A percentile compares a stretch with the other conserved stretches of the same genome.
Conservation (phyloP, 2,329 filamentous ascomycete genomes). For the Trichoderma sp. region DNA sequence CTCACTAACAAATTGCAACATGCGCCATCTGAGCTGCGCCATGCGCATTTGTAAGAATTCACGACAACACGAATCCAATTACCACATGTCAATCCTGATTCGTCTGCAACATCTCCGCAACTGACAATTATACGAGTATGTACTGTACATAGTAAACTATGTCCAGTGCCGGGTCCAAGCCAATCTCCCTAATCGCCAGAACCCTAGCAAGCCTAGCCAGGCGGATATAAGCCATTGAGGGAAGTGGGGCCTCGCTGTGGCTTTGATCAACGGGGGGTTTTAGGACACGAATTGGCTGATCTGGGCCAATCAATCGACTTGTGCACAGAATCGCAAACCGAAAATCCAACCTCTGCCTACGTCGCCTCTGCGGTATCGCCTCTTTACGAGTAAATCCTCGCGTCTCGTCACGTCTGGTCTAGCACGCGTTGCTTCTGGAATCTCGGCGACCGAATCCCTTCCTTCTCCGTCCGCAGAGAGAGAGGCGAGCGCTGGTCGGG, state of each 20-base stretch:
- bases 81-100: background rate
- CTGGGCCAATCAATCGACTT: slow-evolving; percentile 17
- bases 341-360: slow-evolving; percentile 4
- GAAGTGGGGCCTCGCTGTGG: slow-evolving; percentile 15
- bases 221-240: background rate
- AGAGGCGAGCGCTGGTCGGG: background rate
- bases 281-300: slow-evolving; percentile 21
- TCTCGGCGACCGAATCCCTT: background rate
- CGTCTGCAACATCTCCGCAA: background rate
- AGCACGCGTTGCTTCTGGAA: background rate
- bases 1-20: background rate
- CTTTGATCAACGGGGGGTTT: slow-evolving; percentile 2
- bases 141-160: too few relatives aligned
- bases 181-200: background rate
- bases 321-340: slow-evolving; percentile 17
- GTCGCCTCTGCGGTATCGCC: background rate
- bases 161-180: background rate
- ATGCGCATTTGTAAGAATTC: background rate
- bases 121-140: background rate
- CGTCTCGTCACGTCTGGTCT: background rate
- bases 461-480: background rate
- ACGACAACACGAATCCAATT: background rate
- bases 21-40: background rate
- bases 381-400: background rate
- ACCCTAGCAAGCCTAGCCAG: background rate